phyloP scores from a whole-genome alignment of 208 protist species.

The Leishmania major region DNA sequence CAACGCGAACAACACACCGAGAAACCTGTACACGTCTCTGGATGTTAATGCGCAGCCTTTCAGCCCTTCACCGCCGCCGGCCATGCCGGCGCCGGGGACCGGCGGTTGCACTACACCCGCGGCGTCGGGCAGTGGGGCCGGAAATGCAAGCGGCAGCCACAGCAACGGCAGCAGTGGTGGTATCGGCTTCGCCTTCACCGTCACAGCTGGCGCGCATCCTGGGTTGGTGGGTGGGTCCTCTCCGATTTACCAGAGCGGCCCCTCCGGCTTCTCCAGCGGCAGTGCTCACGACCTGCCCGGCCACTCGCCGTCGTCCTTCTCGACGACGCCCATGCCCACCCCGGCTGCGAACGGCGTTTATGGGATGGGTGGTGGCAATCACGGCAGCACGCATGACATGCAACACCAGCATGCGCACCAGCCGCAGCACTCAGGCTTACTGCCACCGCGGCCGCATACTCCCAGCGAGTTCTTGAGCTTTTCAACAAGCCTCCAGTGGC shows the following conservation, averaged over 20 bases:
- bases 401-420: conserved; percentile 7
- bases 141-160: conserved; percentile 10
- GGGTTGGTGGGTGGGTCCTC: conserved; percentile 12
- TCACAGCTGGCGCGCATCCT: conserved; percentile 28
- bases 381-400: conserved; percentile 3
- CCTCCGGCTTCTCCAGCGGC: conserved; percentile 14
- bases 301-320: conserved; percentile 32
- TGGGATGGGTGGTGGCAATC: conserved; percentile 13
- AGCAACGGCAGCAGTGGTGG: conserved; percentile 7
- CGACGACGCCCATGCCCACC: conserved; percentile 23
- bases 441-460: conserved; percentile 24
- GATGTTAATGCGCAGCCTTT: conserved; percentile 65
- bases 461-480: conserved; percentile 29
- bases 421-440: conserved; percentile 10
- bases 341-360: conserved; percentile 13
- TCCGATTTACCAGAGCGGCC: conserved; percentile 16
- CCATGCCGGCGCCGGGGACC: not conserved
- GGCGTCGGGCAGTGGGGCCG: conserved; percentile 6
- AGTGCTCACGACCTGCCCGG: conserved; percentile 14
- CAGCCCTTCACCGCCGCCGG: conserved; percentile 39
- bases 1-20: conserved; percentile 6
- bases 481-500: conserved; percentile 30
- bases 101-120: conserved; percentile 3
- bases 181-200: conserved; percentile 33
- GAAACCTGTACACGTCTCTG: conserved; percentile 37